Evolutionary conservation across 768 basidiomycete species (phyloP).

Genomic region (Thelephora aurantiotincta): DNA sequence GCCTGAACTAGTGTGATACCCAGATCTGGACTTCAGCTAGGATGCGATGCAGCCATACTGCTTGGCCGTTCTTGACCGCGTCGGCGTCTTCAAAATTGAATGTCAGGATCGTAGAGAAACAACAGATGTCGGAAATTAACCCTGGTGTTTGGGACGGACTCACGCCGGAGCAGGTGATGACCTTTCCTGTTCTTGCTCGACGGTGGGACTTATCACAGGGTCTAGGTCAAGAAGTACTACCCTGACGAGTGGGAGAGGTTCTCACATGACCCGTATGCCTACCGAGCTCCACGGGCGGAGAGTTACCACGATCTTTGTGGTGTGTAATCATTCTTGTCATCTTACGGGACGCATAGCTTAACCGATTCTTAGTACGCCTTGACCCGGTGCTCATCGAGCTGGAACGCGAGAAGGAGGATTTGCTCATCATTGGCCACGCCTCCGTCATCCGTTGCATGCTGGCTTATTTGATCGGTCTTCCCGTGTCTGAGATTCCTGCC

Average conservation of each 20-base stretch:
- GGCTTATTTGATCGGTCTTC: conserved; percentile 85
- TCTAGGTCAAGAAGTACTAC: conserved; percentile 47
- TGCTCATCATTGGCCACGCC: conserved; percentile 93
- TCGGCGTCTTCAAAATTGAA: conserved; percentile 20
- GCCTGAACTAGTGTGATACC: not conserved
- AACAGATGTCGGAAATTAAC: conserved; percentile 96
- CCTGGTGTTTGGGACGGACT: conserved; percentile 97
- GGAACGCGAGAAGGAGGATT: conserved; percentile 86
- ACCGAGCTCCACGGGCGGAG: conserved; percentile 86
- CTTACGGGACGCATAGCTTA: conserved; percentile 4
- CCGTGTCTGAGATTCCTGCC: conserved; percentile 91
- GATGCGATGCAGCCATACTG: conserved; percentile 84
- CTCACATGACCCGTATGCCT: conserved; percentile 84
- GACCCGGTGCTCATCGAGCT: conserved; percentile 88
- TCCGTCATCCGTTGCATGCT: conserved; percentile 95
- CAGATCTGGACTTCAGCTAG: conserved; percentile 98
- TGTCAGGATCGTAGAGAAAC: conserved; percentile 86
- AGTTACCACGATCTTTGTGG: conserved; percentile 93
- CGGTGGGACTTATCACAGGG: not conserved
- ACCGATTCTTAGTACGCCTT: conserved; percentile 55
- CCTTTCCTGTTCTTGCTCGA: not conserved
- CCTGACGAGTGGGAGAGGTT: conserved; percentile 92
- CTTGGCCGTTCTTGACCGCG: conserved; percentile 72
- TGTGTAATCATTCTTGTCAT: conserved; percentile 17
- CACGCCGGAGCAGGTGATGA: conserved; percentile 68